Evolutionary conservation across 75 land plant genomes (phyloP).

Genomic region (Selaginella tamariscina): DNA sequence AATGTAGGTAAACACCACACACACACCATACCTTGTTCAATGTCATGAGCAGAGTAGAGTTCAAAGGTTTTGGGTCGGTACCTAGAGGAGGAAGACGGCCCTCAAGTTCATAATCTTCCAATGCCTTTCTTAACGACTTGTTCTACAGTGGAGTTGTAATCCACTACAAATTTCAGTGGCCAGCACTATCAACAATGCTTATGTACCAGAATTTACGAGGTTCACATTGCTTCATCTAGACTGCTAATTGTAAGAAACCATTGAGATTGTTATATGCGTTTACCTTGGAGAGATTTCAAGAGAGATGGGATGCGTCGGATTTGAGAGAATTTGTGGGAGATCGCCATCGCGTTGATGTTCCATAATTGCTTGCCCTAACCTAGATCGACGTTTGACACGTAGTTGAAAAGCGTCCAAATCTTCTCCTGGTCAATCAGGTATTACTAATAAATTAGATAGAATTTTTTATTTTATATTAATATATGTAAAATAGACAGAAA

Average conservation of each 20-base stretch:
- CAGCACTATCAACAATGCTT: not conserved
- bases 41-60: not conserved
- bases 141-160: not conserved
- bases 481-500: no score
- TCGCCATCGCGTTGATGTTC: no score
- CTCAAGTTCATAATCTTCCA: not conserved
- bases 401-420: no score
- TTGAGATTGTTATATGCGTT: no score
- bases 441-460: no score
- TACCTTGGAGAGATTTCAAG: not conserved
- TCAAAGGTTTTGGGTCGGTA: not conserved
- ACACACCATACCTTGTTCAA: not conserved
- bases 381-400: no score
- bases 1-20: not conserved
- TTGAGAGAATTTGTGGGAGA: no score
- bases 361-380: no score
- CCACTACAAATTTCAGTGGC: not conserved
- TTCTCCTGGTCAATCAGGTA: no score
- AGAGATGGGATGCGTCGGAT: not conserved
- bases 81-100: not conserved
- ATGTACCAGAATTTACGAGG: not conserved
- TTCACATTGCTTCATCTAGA: not conserved
- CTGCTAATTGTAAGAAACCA: not conserved
- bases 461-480: no score
- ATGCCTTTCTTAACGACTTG: not conserved